These are phyloP conservation scores for Pythium coloratum DNA, from an alignment of 352 stramenopile species.

Conservation along the genomic window DNA sequence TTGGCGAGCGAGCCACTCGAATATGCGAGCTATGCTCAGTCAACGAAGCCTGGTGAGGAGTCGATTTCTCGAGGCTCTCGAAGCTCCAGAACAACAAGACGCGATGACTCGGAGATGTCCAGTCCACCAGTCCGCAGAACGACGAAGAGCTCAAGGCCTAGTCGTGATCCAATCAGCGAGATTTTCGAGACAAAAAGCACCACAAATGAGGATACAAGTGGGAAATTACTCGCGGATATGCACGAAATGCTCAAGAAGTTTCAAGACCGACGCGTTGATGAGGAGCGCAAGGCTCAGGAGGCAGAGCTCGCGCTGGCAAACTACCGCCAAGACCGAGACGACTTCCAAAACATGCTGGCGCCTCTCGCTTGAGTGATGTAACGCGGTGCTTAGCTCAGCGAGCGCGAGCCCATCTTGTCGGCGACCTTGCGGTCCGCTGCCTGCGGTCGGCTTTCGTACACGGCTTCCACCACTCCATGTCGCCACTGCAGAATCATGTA, in stretches of 20 bases:
- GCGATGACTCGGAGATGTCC: not conserved
- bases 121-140: not conserved
- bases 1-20: not conserved
- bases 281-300: constrained; percentile 57
- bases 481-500: constrained; percentile 54
- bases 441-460: constrained; percentile 82
- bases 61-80: constrained; percentile 2
- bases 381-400: constrained; percentile 41
- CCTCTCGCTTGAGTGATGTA: not conserved
- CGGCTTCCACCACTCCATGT: constrained; percentile 81
- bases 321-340: constrained; percentile 52
- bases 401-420: constrained; percentile 43
- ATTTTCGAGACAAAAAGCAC: constrained; percentile 21
- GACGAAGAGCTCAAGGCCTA: not conserved
- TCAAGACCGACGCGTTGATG: constrained; percentile 53
- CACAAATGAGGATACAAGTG: constrained; percentile 9
- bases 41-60: not conserved
- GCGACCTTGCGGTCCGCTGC: constrained; percentile 78
- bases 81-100: constrained; percentile 3
- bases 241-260: constrained; percentile 59
- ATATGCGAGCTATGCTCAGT: not conserved
- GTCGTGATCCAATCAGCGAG: constrained; percentile 3
- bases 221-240: constrained; percentile 48
- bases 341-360: constrained; percentile 30
- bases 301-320: constrained; percentile 51